Base-by-base conservation (phyloP, 176 grass and related monocot genomes). In the Saccharum spontaneum region DNA sequence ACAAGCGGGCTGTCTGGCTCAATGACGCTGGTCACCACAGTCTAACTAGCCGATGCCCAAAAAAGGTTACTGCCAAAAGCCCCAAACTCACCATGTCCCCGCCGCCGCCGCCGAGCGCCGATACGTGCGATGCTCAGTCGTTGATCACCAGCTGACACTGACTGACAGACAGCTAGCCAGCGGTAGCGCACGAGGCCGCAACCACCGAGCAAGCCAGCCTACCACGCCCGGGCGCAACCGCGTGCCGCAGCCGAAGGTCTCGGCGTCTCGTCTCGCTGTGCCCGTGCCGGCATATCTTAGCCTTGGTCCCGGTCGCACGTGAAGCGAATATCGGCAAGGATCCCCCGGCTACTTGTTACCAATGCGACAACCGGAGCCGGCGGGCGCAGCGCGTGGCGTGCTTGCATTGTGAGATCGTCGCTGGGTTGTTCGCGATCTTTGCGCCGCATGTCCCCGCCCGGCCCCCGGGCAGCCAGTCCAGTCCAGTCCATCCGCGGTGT, bases 271-370 rank as follows among this genome's bases (percentile, higher is more conserved):
- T 17, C 1, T 52, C 15, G 49, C 54, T 13, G 24, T 23, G 75
- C 7, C 36, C 46, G n/a, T 65, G 66, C 85, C 77, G 54, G 77
- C 83, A 48, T 73, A 83, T 87, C 88, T 48, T 48, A 75, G 74
- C 15, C 38, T 79, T 86, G 84, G 74, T 87, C 79, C 84, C 77
- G 45, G 59, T 30, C 37, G 68, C 80, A 90, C 89, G 80, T 87
- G 84, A 79, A 87, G 80, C 89, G 38, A 75, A 83, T 79, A 82
- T 86, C 71, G 52, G 50, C 83, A 5, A 26, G 77, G 77, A 66
- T 65, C 40, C 65, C 14, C 62, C 3, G 34, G 3, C 34, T 36
- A 36, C 43, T 44, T n/a, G n/a, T n/a, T 2, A 11, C 43, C 43
- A 46, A 50, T 18, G 49, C 49, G 49, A 18, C 20, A 18, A 16